Percentiles rank a stretch among this genome's conserved stretches.
Conservation (phyloP, 495 filamentous ascomycete species). For the Articulospora tetracladia region DNA sequence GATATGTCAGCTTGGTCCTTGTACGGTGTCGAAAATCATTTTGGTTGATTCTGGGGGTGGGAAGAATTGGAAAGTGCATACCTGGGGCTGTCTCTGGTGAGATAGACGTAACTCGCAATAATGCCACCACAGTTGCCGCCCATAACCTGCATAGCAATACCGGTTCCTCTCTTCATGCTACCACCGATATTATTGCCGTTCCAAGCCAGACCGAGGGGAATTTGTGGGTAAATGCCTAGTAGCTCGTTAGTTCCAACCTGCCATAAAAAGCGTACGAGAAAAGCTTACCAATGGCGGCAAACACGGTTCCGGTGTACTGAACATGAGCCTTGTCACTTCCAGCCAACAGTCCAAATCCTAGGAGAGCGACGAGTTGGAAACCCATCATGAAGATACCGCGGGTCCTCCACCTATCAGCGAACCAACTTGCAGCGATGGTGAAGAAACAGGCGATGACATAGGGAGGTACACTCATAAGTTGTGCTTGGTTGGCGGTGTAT, state of each 20-base stretch:
- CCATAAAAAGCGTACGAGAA: constrained; percentile 43
- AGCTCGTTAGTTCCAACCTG: constrained; percentile 20
- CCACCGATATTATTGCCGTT: constrained; percentile 79
- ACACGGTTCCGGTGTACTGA: constrained; percentile 69
- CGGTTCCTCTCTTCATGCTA: constrained; percentile 71
- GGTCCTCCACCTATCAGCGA: constrained; percentile 47
- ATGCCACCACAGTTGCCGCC: constrained; percentile 73
- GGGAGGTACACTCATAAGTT: constrained; percentile 65
- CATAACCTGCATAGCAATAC: constrained; percentile 76
- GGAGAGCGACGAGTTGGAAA: constrained; percentile 42
- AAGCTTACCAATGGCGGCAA: constrained; percentile 61
- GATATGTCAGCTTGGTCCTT: not conserved
- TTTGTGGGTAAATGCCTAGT: constrained; percentile 70
- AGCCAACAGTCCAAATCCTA: constrained; percentile 65
- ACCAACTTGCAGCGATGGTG: constrained; percentile 47
- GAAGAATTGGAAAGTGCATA: too few species aligned
- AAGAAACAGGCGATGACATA: constrained; percentile 57
- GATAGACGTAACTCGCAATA: constrained; percentile 64
- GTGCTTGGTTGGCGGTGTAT: constrained; percentile 57
- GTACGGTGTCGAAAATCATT: too few species aligned
- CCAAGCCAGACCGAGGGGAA: constrained; percentile 74
- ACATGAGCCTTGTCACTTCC: constrained; percentile 49
- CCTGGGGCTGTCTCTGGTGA: constrained; percentile 50
- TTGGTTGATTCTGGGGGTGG: not conserved
- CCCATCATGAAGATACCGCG: constrained; percentile 54